Evolutionary conservation across 164 flowering plant genomes (phyloP).

Genomic region (Vitis cinerea): DNA sequence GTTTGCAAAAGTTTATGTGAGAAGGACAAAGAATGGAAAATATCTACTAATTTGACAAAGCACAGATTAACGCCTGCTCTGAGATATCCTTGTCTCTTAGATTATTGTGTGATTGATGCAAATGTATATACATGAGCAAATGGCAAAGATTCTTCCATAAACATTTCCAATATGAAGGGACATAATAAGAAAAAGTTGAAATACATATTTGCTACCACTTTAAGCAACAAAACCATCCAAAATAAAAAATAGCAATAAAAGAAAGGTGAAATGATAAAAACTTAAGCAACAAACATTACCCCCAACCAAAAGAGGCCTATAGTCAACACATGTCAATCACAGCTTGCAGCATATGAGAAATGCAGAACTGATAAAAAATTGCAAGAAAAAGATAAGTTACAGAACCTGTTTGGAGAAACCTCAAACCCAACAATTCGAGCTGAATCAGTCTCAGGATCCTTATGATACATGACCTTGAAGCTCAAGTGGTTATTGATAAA

Average conservation of each 20-base stretch:
- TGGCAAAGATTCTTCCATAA: no score
- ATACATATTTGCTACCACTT: neutral
- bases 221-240: no score
- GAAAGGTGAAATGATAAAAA: no score
- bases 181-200: neutral
- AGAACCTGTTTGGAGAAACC: conserved; percentile 54
- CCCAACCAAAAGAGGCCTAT: no score
- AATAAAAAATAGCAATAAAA: no score
- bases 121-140: no score
- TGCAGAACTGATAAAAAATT: neutral
- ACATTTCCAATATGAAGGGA: no score
- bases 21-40: conserved; percentile 1
- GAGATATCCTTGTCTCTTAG: neutral
- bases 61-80: neutral
- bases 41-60: neutral
- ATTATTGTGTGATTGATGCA: no score
- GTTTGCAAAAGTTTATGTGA: conserved; percentile 24
- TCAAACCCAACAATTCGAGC: conserved; percentile 70
- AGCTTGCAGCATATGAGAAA: neutral
- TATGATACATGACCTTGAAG: conserved; percentile 64
- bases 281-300: no score
- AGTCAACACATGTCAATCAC: no score
- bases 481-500: conserved; percentile 63
- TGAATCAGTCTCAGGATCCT: conserved; percentile 45
- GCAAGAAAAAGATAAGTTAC: neutral